Percentiles rank a stretch among this genome's conserved stretches.
phyloP scores from a whole-genome alignment of 1,284 basidiomycete genomes.

The Papiliotrema flavescens region DNA sequence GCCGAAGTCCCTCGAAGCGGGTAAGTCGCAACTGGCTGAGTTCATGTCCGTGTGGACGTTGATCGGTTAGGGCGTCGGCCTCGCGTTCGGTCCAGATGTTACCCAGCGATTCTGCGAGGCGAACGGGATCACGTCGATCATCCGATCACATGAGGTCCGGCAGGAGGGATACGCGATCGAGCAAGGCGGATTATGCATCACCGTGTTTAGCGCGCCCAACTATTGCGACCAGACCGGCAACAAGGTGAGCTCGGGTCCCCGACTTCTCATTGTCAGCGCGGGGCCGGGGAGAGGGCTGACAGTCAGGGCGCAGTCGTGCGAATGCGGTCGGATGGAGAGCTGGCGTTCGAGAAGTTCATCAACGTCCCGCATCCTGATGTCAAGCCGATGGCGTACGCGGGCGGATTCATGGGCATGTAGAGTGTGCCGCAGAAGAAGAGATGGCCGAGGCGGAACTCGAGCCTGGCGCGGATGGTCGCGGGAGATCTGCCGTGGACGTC shows the following conservation, averaged over 20 bases:
- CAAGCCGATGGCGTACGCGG: constrained; percentile 86
- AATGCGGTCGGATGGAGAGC: constrained; percentile 72
- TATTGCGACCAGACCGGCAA: constrained; percentile 52
- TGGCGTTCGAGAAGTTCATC: constrained; percentile 76
- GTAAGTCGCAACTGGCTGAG: constrained; percentile 52
- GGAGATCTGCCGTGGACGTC: too few species aligned
- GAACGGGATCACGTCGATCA: constrained; percentile 81
- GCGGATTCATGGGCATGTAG: constrained; percentile 39
- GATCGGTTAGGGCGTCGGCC: constrained; percentile 75
- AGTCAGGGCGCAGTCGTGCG: constrained; percentile 58
- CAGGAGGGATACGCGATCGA: constrained; percentile 63
- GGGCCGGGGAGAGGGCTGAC: not conserved
- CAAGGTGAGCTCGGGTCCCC: constrained; percentile 29
- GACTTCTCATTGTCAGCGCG: not conserved
- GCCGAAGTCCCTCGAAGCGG: constrained; percentile 95
- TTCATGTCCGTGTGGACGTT: not conserved
- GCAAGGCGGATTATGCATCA: constrained; percentile 54
- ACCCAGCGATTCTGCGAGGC: constrained; percentile 81
- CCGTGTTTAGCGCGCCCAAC: constrained; percentile 49
- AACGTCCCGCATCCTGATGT: constrained; percentile 83
- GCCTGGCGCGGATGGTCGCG: too few species aligned
- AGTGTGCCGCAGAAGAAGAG: not conserved
- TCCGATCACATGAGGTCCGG: constrained; percentile 96
- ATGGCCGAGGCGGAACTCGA: too few species aligned
- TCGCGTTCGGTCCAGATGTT: constrained; percentile 92